Evolutionary conservation across 148 eudicot genomes (phyloP), one percentile per base, ranked within the genome.

Genomic region (Fagopyrum tataricum): DNA sequence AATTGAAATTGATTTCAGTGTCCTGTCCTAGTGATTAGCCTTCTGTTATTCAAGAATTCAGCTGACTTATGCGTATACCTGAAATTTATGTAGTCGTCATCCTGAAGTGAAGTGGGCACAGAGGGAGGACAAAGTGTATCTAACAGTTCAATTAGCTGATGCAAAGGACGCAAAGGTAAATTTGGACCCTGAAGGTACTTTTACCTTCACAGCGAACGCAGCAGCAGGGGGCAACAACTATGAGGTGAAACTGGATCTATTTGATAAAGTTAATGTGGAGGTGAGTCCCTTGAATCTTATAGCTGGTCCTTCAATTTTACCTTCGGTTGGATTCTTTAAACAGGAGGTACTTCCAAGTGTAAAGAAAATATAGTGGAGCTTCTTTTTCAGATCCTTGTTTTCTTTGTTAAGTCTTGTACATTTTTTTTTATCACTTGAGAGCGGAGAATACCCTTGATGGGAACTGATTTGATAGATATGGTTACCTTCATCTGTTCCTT

Each of bases 21-120:
- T 37, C 10, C 18, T 15, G 6, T 37, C 5, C 2, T 43, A 14
- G 18, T 13, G 20, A 62, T 37, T 31, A 13, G 39, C 10, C 69
- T 1, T 64, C 31, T 39, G 6, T 37, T 37, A 14, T 37, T 14
- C 9, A 15, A 39, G 18, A 15, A 64, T 37, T 64, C 18, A 0
- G 6, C 42, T 64, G 20, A 64, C 69, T 14, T 64, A 0, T 64
- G 43, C 39, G 5, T 14, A 5, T 64, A 64, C 42, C 44, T 74
- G 26, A 47, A 52, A 39, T 53, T 42, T 6, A 74, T 83, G 73
- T 74, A 93, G 97, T 78, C 96, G 87, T 47, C 93, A 94, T 83
- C 98, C 98, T 67, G 96, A 91, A 71, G 87, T 94, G 44, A 94
- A 94, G 86, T 94, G 98, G 98, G 97, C 98, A 14, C 89, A 94